Base-by-base conservation (phyloP, 257 asterid species). In the Prunella vulgaris region DNA sequence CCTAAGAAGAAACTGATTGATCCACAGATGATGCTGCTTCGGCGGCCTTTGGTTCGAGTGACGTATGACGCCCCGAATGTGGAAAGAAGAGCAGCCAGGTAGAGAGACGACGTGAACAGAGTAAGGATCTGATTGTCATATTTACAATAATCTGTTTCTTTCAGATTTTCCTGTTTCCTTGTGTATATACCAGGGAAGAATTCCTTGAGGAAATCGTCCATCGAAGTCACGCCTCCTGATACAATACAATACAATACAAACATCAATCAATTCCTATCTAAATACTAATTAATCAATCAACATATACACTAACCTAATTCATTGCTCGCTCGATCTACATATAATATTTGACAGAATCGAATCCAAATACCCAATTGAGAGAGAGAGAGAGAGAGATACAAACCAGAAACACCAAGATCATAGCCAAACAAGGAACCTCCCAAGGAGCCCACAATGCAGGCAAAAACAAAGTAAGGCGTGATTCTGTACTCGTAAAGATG, bases 341-440 rank as follows among this genome's bases (percentile, higher is more conserved):
- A n/a, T n/a, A n/a, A n/a, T n/a, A n/a, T n/a, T n/a, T n/a, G n/a
- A n/a, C n/a, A n/a, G n/a, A n/a, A n/a, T n/a, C n/a, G n/a, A n/a
- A n/a, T n/a, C n/a, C n/a, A n/a, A n/a, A n/a, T n/a, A n/a, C n/a
- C n/a, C n/a, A n/a, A 44, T 44, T 0, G 18, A 17, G 1, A 48
- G 22, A 15, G 22, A 48, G 10, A 5, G 56, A 17, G 10, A 48
- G 5, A 42, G 51, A 42, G 14, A 1, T 3, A 42, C 51, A 52
- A 6, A 88, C 97, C 97, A 42, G 97, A 90, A 80, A 91, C 95
- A 15, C 97, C 97, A 61, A 91, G 90, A 83, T 91, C 97, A 71
- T 91, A 91, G 53, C 97, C 97, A 40, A 91, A 91, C 27, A 91
- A 78, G 30, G 97, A 88, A 44, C 97, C 97, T 0, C 97, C 97